Base-by-base conservation (phyloP, 2,329 filamentous ascomycete genomes). In the Ceratocystis variospora region DNA sequence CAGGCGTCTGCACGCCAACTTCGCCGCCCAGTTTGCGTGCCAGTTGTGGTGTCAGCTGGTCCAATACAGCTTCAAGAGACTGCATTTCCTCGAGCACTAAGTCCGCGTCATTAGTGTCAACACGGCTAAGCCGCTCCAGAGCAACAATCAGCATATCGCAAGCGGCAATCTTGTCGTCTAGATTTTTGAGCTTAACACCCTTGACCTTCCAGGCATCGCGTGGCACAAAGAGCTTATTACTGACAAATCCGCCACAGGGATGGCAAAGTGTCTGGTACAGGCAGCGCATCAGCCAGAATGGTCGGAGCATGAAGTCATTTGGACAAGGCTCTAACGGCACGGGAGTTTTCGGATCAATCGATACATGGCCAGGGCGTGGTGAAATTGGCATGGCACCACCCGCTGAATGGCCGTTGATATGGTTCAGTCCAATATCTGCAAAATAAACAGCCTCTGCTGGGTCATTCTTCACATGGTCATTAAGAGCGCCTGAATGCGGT, bases 241-340 rank as follows among this genome's bases (percentile, higher is more conserved):
- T 96, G 22, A 99, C 73, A 73, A 96, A 99, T 17, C 92, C 94
- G 46, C 94, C 94, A 28, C 90, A 86, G 1, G 93, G 90, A 72
- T 99, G 93, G 19, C 87, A 88, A 57, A 99, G 84, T 0, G 92
- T 96, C 74, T 96, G 90, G 73, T 94, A 96, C 31, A 99, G 81
- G 69, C 89, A 92, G 65, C 94, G 86, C 90, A 99, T 96, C 57
- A 99, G 80, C 94, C 94, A 99, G 75, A 96, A 99, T 1, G 94
- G 95, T 22, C 94, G 86, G n/a, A 97, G 80, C 71, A 96, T 81
- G 68, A 87, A 87, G 50, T 95, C 90, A 45, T 88, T 89, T 0
- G 94, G 94, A 73, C 95, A 99, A 2, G 94, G 89, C 73, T 99
- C 94, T 4, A 99, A 81, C 0, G 90, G 84, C 25, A 87, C 81